These are phyloP conservation scores for Sutorius eximius DNA, from an alignment of 1,284 basidiomycete genomes.

Conservation along the genomic window DNA sequence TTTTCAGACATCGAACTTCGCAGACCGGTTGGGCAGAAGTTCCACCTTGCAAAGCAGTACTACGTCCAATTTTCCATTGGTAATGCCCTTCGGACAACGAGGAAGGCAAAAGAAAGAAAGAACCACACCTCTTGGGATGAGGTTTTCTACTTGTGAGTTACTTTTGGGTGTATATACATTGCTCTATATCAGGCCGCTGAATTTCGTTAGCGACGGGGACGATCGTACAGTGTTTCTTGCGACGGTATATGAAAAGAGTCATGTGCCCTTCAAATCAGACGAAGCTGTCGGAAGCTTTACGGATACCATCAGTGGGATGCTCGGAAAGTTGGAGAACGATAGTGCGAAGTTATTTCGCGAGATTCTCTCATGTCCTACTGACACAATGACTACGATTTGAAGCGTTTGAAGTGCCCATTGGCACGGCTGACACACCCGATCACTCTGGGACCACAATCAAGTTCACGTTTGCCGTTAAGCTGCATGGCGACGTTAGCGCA, in stretches of 20 bases:
- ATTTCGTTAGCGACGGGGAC: constrained; percentile 1
- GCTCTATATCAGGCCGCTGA: not conserved
- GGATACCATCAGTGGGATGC: not conserved
- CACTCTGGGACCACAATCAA: not conserved
- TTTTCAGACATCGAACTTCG: constrained; percentile 4
- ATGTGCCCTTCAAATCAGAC: not conserved
- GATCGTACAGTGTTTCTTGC: not conserved
- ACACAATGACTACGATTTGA: not conserved
- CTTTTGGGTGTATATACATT: too few relatives aligned
- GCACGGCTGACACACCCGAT: not conserved
- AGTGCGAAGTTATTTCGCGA: not conserved
- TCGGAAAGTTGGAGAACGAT: not conserved
- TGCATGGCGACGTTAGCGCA: not conserved
- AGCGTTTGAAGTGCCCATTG: constrained; percentile 1
- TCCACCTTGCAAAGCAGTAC: not conserved
- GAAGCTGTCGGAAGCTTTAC: not conserved
- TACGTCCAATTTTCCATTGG: not conserved
- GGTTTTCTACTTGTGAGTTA: constrained; percentile 6
- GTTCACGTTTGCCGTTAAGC: not conserved
- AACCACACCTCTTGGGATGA: constrained; percentile 1
- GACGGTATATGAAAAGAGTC: not conserved
- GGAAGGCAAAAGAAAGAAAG: not conserved
- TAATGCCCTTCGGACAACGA: not conserved
- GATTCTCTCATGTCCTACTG: not conserved
- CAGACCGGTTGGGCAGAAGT: not conserved